Base-by-base conservation (phyloP, 2,329 filamentous ascomycete genomes). In the Volutella citrinella region DNA sequence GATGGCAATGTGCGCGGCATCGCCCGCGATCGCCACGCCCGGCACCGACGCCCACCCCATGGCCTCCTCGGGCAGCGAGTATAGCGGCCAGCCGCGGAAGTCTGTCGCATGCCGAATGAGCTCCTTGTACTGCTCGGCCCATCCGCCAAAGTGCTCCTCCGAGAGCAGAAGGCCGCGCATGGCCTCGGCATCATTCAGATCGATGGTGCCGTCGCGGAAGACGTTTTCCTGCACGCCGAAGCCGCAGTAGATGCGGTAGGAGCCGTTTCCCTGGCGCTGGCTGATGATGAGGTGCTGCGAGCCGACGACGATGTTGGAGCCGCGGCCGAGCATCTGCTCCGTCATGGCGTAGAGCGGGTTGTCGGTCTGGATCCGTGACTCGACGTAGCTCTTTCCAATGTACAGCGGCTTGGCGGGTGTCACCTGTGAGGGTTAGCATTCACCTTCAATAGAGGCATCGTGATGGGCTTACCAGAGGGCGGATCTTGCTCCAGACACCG, bases 1-100 rank as follows among this genome's bases (percentile, higher is more conserved):
- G 11, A 22, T 24, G 9, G 30, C 24, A 12, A 38, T 18, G 24
- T 38, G 35, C 4, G 35, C 35, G 13, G 35, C 35, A 12, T 38
- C 35, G n/a, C 35, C 35, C 19, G 29, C 18, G 9, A 38, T 25
- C 9, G 24, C 27, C 10, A 34, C 13, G 8, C 35, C 35, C 10
- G 35, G 25, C 6, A 17, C 26, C 10, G 13, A 22, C 6, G 13
- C 21, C 35, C 35, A 38, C 12, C 13, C 15, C 6, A 24, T 12
- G 5, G 13, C 21, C 15, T 33, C 31, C 4, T 10, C 20, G 7
- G 22, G 8, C 7, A 33, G 17, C 10, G 14, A 11, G 14, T 33
- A 27, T 5, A 33, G 31, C 13, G 31, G 22, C 31, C 31, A 32
- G 13, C 21, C 26, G 7, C 30, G 30, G 14, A 32, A 32, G 13